These are phyloP conservation scores for Globisporangium mamillatum DNA, from an alignment of 352 stramenopile species.

Conservation along the genomic window DNA sequence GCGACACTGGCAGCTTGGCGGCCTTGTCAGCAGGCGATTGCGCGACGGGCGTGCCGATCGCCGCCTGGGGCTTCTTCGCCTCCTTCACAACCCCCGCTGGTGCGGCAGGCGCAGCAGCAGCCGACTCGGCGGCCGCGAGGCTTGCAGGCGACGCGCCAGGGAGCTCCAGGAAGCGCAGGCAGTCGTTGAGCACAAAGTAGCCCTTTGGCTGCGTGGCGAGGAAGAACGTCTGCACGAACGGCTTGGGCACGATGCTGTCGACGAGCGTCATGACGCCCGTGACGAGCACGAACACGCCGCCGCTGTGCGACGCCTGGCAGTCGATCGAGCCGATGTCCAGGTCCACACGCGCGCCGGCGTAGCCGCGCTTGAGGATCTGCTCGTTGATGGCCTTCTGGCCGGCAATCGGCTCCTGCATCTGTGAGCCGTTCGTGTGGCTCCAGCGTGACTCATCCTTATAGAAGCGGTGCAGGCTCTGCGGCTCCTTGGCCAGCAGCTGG, in stretches of 20 bases:
- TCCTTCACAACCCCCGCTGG: conserved; percentile 9
- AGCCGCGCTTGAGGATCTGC: conserved; percentile 76
- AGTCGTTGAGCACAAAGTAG: conserved; percentile 89
- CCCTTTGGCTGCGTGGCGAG: conserved; percentile 83
- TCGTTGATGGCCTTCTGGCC: conserved; percentile 83
- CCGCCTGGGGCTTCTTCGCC: conserved; percentile 26
- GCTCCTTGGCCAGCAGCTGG: conserved; percentile 82
- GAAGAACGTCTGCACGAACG: conserved; percentile 89
- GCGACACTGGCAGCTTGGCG: conserved; percentile 20
- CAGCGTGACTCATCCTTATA: conserved; percentile 86
- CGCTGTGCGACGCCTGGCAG: conserved; percentile 70
- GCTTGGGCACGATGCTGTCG: conserved; percentile 44
- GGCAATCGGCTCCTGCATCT: conserved; percentile 76
- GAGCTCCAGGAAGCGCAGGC: conserved; percentile 80
- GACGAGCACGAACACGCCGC: conserved; percentile 81
- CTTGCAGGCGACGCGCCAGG: conserved; percentile 22
- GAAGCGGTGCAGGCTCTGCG: conserved; percentile 83
- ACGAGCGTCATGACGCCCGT: conserved; percentile 85
- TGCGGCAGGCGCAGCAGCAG: neutral
- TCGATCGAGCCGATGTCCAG: conserved; percentile 84
- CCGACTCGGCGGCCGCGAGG: conserved; percentile 7
- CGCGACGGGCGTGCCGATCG: conserved; percentile 37
- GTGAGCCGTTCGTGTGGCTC: conserved; percentile 77
- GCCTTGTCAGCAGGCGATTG: conserved; percentile 18
- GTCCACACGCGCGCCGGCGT: conserved; percentile 74